phyloP scores from a whole-genome alignment of 2,329 filamentous ascomycete species.

The Cylindrodendrum hubeiense region DNA sequence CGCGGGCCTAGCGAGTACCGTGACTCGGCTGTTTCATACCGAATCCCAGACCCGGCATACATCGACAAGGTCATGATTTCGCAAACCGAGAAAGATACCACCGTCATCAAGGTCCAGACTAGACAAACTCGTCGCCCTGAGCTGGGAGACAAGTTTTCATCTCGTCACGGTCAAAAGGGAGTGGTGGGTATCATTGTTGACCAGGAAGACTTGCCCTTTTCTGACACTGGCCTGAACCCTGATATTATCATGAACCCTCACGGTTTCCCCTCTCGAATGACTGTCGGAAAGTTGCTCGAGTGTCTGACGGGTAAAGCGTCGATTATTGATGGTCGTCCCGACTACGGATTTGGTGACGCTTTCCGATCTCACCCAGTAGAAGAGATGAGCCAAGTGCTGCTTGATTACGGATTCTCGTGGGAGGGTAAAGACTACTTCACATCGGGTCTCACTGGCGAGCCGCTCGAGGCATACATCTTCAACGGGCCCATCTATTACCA shows the following conservation, averaged over 20 bases:
- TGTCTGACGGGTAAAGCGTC: constrained; percentile 95
- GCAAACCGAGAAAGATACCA: constrained; percentile 86
- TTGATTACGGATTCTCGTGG: constrained; percentile 93
- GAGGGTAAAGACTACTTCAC: constrained; percentile 98
- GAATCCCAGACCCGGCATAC: constrained; percentile 85
- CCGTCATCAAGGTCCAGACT: constrained; percentile 93
- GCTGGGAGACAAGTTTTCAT: constrained; percentile 98
- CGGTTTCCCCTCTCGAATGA: constrained; percentile 99
- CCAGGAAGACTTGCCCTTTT: constrained; percentile 97
- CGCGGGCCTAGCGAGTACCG: constrained; percentile 73
- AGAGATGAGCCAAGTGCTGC: constrained; percentile 87
- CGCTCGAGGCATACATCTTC: constrained; percentile 95
- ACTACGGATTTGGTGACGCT: constrained; percentile 86
- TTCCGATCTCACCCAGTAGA: constrained; percentile 87
- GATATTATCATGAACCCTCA: constrained; percentile 99
- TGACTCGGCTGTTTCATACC: constrained; percentile 81
- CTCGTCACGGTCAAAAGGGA: constrained; percentile 97
- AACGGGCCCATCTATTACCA: constrained; percentile 99
- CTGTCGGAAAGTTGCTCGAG: constrained; percentile 97
- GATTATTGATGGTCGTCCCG: constrained; percentile 84
- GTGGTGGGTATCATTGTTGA: constrained; percentile 97
- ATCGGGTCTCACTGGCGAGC: constrained; percentile 93
- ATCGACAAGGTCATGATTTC: constrained; percentile 98
- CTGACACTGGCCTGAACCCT: constrained; percentile 88
- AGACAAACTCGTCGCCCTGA: constrained; percentile 96